phyloP scores from a whole-genome alignment of 1,139 yeast species.

The Scheffersomyces titani region DNA sequence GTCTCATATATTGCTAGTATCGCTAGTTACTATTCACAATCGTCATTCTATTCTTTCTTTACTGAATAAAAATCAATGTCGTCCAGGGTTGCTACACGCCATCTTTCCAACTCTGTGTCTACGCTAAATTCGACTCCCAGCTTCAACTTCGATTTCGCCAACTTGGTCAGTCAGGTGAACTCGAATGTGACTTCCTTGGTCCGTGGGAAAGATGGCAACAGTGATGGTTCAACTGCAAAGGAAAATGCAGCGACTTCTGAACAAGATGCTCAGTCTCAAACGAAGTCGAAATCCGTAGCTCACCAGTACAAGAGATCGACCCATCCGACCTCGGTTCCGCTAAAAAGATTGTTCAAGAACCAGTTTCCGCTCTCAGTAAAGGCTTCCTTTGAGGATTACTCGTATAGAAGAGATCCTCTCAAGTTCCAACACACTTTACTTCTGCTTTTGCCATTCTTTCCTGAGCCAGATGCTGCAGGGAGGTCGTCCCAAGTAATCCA shows the following conservation, averaged over 20 bases:
- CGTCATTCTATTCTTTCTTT: too few relatives aligned
- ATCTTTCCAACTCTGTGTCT: slow-evolving; percentile 1
- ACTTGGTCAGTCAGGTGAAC: slow-evolving; percentile 2
- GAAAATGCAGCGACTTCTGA: neutral
- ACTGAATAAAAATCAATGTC: neutral
- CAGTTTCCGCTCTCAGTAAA: slow-evolving; percentile 58
- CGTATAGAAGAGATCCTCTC: slow-evolving; percentile 38
- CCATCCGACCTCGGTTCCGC: slow-evolving; percentile 64
- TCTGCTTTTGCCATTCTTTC: slow-evolving; percentile 41
- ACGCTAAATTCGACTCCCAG: slow-evolving; percentile 6
- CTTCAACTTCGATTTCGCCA: slow-evolving; percentile 15
- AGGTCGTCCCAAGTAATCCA: slow-evolving; percentile 33
- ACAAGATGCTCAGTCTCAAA: neutral
- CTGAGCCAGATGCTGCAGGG: slow-evolving; percentile 31
- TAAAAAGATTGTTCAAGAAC: slow-evolving; percentile 49
- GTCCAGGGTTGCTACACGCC: neutral
- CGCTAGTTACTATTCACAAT: neutral
- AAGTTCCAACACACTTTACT: slow-evolving; percentile 56
- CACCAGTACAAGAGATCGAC: slow-evolving; percentile 48
- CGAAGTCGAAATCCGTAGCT: neutral
- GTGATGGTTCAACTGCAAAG: neutral
- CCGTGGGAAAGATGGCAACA: slow-evolving; percentile 1
- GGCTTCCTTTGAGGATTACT: slow-evolving; percentile 56
- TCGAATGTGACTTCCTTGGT: neutral
- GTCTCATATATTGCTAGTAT: neutral